Base-by-base conservation (phyloP, 2,329 filamentous ascomycete genomes). In the Tolypocladium album region DNA sequence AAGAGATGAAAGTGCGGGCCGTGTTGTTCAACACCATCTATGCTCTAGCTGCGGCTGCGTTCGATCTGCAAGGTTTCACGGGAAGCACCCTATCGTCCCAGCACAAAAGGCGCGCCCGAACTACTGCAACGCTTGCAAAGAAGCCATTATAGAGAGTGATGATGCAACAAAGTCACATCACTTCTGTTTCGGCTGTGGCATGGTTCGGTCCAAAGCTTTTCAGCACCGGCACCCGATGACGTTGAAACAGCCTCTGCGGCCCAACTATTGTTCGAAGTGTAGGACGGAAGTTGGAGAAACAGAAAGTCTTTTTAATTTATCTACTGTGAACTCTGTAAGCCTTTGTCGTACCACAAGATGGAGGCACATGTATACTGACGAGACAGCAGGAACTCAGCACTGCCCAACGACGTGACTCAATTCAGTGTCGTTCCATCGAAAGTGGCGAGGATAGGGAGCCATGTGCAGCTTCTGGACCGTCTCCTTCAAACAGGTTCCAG, bases 131-230 rank as follows among this genome's bases (percentile, higher is more conserved):
- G 61, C 64, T 7, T 77, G 75, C 60, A 70, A 71, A 43, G 64
- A 70, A 45, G 60, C 60, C n/a, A 64, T 59, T 24, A 62, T 69
- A 9, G 59, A 63, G 4, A 61, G 64, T 34, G 67, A 66, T 1
- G 56, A 68, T 39, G 62, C 65, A 12, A 17, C 20, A 2, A 63
- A 67, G 11, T 38, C 57, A 1, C 66, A 69, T 43, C 77, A 78
- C 58, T 73, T 79, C 24, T 82, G 79, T 65, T 75, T 65, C n/a
- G 63, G 68, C 13, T 70, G 69, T 50, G 69, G 69, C 8, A 61
- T 63, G 27, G 68, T 62, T 4, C 59, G 68, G 45, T 70, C 69
- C 17, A 68, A 64, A 39, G 55, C 50, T 4, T 70, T 69, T 56
- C 67, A 70, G 6, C 59, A 62, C 5, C 59, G 56, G 9, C 58